phyloP scores from a whole-genome alignment of 345 rosid species.

The Eucalyptus cloeziana region DNA sequence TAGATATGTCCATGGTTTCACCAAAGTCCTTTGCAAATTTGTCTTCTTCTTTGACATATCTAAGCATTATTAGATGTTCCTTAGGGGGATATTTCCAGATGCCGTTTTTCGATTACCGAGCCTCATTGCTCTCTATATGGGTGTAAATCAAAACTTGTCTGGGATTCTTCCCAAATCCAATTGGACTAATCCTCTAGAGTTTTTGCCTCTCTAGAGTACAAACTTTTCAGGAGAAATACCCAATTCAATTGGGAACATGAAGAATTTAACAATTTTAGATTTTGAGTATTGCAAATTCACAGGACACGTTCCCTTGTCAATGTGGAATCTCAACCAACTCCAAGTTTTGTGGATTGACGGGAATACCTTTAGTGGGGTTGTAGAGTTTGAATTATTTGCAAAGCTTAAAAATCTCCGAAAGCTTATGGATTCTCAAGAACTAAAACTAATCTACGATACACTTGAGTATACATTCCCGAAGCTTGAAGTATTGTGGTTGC shows the following conservation, averaged over 20 bases:
- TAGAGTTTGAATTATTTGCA: not conserved
- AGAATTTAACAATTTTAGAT: not conserved
- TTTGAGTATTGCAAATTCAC: not conserved
- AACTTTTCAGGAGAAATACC: not conserved
- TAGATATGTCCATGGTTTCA: too few species aligned
- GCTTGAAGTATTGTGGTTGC: rapidly evolving
- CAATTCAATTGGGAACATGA: not conserved
- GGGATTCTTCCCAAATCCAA: not conserved
- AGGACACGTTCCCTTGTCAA: not conserved
- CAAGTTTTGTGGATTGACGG: rapidly evolving
- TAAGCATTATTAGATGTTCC: rapidly evolving
- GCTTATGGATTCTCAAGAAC: not conserved
- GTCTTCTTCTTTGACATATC: not conserved
- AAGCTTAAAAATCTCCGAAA: not conserved
- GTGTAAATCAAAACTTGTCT: rapidly evolving
- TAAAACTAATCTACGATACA: too few species aligned
- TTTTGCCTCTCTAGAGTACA: rapidly evolving
- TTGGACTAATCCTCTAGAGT: not conserved
- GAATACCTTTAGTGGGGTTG: not conserved
- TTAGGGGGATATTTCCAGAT: not conserved
- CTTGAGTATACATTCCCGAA: not conserved
- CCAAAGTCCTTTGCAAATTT: not conserved
- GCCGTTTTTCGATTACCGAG: rapidly evolving
- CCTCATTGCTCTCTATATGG: rapidly evolving
- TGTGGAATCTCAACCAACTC: not conserved